Evolutionary conservation across 352 stramenopile genomes (phyloP), one percentile per base, ranked within the genome.

Genomic region (Hyaloperonospora brassicae): DNA sequence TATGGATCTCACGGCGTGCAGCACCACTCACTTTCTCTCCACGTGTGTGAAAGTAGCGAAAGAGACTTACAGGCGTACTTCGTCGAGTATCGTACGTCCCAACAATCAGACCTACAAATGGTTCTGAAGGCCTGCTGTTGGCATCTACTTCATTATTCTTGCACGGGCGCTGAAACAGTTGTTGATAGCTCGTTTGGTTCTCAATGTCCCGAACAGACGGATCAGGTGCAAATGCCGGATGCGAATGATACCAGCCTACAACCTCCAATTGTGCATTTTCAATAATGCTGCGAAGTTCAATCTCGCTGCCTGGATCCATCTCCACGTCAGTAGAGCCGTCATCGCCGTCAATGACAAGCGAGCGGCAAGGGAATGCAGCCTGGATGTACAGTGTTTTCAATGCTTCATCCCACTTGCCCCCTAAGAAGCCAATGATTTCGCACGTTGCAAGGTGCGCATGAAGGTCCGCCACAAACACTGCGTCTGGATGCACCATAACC

Each of bases 241-340:
- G 92, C 8, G 83, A 96, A 65, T 98, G 93, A 55, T 98, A 98
- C 93, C 93, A 98, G 3, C 93, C 93, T 4, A 97, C 89, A 41
- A 97, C 87, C 51, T 93, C 82, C 4, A 98, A 59, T 47, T 91
- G 70, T 2, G 88, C 77, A 38, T 93, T 85, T 57, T 81, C 58
- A 63, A 98, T 97, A 40, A 93, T 91, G 23, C 94, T 84, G 30
- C 87, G 83, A 40, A 96, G 61, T 50, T 95, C 76, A 53, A 98
- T 92, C 61, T 98, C 88, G 46, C 74, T 92, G 6, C 77, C 86
- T 8, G 93, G 91, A 57, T 98, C 92, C 89, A 98, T 97, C 56
- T 98, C 93, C 6, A 97, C 93, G 61, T 98, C 93, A 21, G 90
- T 98, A 21, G 80, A 81, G 6, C 92, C 92, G 60, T 95, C 83